Conservation (phyloP, 164 flowering plant species). For the Umbellularia californica region DNA sequence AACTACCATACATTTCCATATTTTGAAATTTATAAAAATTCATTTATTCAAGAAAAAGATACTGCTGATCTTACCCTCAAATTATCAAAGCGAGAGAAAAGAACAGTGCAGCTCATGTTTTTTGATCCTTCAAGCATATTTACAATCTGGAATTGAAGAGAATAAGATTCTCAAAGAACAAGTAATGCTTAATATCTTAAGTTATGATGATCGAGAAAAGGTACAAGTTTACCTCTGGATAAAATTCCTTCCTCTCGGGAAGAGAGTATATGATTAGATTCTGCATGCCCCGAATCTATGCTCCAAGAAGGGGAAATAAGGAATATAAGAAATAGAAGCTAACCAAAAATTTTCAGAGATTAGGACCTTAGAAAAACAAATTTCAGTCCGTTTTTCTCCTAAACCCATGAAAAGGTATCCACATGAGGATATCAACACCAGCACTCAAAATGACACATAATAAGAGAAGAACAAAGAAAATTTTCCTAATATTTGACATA, state of each 20-base stretch:
- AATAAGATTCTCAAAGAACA: neutral
- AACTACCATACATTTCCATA: neutral
- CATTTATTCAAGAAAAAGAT: neutral
- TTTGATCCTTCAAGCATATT: slow-evolving; percentile 78
- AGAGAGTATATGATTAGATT: slow-evolving; percentile 84
- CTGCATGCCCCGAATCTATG: slow-evolving; percentile 82
- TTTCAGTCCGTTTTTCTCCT: neutral
- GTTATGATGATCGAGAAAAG: neutral
- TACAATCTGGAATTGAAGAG: slow-evolving; percentile 51
- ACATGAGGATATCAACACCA: no score
- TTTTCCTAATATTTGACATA: no score
- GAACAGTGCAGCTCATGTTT: slow-evolving; percentile 59
- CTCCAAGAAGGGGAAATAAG: neutral
- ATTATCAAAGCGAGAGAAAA: slow-evolving; percentile 70
- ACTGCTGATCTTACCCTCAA: slow-evolving; percentile 43
- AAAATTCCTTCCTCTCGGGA: slow-evolving; percentile 92
- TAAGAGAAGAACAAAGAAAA: no score
- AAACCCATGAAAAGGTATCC: no score
- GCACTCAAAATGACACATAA: no score
- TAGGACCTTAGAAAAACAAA: neutral
- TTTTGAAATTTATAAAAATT: neutral
- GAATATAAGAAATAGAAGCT: neutral
- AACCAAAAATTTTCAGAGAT: neutral
- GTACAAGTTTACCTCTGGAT: slow-evolving; percentile 64
- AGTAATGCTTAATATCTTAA: neutral